Conservation (phyloP, 164 flowering plant genomes). For the Akebia trifoliata region DNA sequence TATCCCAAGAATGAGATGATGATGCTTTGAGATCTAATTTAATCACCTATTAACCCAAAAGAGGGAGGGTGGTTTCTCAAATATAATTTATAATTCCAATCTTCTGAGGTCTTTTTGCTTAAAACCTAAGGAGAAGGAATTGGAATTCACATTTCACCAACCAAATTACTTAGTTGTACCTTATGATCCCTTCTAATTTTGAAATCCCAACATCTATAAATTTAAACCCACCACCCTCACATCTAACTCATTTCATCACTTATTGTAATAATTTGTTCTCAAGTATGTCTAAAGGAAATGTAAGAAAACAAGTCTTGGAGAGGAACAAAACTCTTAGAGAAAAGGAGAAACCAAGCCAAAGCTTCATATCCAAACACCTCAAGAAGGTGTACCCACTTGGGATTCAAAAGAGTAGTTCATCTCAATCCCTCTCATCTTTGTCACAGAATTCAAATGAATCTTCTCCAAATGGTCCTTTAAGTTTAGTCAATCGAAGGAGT, state of each 20-base stretch:
- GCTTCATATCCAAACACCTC: slow-evolving; percentile 50
- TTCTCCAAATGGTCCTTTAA: slow-evolving; percentile 34
- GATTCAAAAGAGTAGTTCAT: slow-evolving; percentile 48
- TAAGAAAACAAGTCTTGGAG: slow-evolving; percentile 39
- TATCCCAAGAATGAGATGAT: no score
- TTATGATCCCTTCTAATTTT: no score
- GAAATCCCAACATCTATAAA: slow-evolving; percentile 10
- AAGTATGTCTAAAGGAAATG: slow-evolving; percentile 45
- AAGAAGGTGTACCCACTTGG: slow-evolving; percentile 78
- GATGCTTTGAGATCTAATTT: no score
- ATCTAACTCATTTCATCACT: slow-evolving; percentile 14
- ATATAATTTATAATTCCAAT: not conserved
- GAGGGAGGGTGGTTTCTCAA: not conserved
- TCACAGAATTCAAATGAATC: slow-evolving; percentile 62
- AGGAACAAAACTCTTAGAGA: slow-evolving; percentile 34
- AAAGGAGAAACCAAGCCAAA: slow-evolving; percentile 39
- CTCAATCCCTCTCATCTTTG: slow-evolving; percentile 53
- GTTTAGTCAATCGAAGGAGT: slow-evolving; percentile 14
- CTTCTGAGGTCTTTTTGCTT: slow-evolving; percentile 35
- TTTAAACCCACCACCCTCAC: slow-evolving; percentile 11
- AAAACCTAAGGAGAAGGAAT: slow-evolving; percentile 15
- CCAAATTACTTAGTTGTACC: no score
- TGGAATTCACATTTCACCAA: slow-evolving; percentile 42
- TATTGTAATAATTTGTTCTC: slow-evolving; percentile 7
- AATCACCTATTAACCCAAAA: not conserved